Evolutionary conservation across 2,329 filamentous ascomycete genomes (phyloP), one percentile per base, ranked within the genome.

Genomic region (Albifimbria verrucaria): DNA sequence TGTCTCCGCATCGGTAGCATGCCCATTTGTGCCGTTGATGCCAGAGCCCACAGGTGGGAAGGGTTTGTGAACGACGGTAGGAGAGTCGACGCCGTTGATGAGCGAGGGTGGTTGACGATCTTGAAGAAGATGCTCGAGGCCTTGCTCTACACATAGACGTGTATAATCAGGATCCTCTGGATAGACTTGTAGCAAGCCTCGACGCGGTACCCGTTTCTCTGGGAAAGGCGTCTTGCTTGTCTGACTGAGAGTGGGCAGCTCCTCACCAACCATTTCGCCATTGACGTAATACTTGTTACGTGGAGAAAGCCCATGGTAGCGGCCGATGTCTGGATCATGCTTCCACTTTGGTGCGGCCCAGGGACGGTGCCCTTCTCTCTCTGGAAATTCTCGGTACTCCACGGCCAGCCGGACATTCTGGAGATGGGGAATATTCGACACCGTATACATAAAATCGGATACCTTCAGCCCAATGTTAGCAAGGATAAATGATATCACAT

Each of bases 361-460:
- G n/a, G 64, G 59, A 20, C 74, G 65, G 55, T 77, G 72, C 6
- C 68, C 68, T 59, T 82, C 78, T 32, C 71, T 69, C 59, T 83
- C 80, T 12, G 80, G 71, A 11, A 84, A 69, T 65, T 88, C 85
- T 48, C 79, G 75, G 59, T 87, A 87, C 48, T 78, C 76, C 48
- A 87, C 77, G 9, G 76, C 73, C 49, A 88, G 72, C 59, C 75
- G 76, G 50, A 86, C 60, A 53, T 78, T 73, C 49, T 75, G 77
- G 20, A 88, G 74, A 61, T 88, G 84, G 25, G 82, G 77, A 52
- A 83, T 75, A 50, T 71, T 80, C 5, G 83, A 77, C 11, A 86
- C 70, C 42, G 80, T 77, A 57, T 74, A 79, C 71, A 88, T 77
- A 53, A 87, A 75, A 59, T 88, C 85, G 25, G 82, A 84, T 50